Percentiles rank a stretch among this genome's conserved stretches.
Conservation (phyloP, 2,329 filamentous ascomycete genomes). For the Stenocarpella maydis region DNA sequence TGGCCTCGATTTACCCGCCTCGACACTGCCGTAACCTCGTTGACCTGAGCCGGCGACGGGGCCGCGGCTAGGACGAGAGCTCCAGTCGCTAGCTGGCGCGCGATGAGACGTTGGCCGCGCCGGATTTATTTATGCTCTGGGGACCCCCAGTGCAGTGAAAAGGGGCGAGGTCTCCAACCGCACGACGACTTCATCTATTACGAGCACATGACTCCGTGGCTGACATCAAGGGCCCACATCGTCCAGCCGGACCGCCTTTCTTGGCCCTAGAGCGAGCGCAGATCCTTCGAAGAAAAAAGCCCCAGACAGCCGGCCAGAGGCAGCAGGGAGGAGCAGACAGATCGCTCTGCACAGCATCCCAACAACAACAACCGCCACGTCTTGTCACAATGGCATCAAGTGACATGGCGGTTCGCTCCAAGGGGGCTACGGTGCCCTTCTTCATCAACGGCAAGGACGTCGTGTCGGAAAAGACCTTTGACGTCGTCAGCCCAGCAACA, state of each 20-base stretch:
- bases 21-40: slow-evolving; percentile 1
- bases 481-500: slow-evolving; percentile 43
- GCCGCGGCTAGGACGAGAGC: slow-evolving; percentile 8
- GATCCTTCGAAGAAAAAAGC: background rate
- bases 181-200: slow-evolving; percentile 11
- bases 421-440: slow-evolving; percentile 42
- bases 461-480: slow-evolving; percentile 38
- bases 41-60: background rate
- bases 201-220: background rate
- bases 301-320: background rate
- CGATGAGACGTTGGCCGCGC: slow-evolving; percentile 22
- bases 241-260: background rate
- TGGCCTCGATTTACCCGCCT: slow-evolving; percentile 10
- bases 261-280: slow-evolving; percentile 3
- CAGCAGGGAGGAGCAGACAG: background rate
- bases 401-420: slow-evolving; percentile 10
- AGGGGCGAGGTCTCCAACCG: background rate
- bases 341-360: background rate
- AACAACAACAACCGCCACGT: background rate
- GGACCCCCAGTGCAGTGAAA: background rate
- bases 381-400: slow-evolving; percentile 15
- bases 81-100: background rate
- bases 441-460: slow-evolving; percentile 45
- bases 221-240: slow-evolving; percentile 8
- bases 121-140: slow-evolving; percentile 16